Base-by-base conservation (phyloP, 192 early-diverging fungal genomes). In the Rhizoclosmatium globosum region DNA sequence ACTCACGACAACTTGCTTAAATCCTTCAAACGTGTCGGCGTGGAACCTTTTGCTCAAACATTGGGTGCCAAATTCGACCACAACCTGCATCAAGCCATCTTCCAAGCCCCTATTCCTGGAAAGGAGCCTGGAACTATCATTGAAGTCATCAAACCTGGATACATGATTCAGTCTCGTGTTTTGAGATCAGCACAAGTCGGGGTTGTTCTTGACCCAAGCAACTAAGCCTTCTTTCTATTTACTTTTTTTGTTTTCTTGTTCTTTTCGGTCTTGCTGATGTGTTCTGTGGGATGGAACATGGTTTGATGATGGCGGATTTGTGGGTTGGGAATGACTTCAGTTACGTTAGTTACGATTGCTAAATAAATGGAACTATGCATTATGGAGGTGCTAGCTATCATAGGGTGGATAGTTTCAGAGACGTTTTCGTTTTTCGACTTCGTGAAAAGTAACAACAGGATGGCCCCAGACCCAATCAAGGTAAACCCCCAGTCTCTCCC, bases 161-260 rank as follows among this genome's bases (percentile, higher is more conserved):
- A 93, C 84, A 93, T 87, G 79, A 79, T 99, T 61, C 94, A 97
- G 79, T 95, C 93, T 65, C 93, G 97, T 68, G 93, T 99, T 4
- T 73, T 99, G 70, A 86, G 98, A 82, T 94, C 96, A 44, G 94
- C 98, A 39, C 94, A 98, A 81, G 98, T 99, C 47, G 96, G 97
- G 64, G 97, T 99, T 60, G 95, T 98, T 15, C 44, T 78, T 39
- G 83, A 76, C 2, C 23, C 67, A 57, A 74, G 47, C 38, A 44
- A 43, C 23, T 59, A 17, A 64, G 39, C 19, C 11, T 0, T 48
- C 38, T 56, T 71, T 71, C 53, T 71, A 21, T 71, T 57, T 71
- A 13, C 39, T 57, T 39, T 56, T 68, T 13, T 13, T 68, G 4
- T 68, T 44, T 6, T 45, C 15, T 13, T 68, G 17, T 68, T 68